Percentiles rank a stretch among this genome's conserved stretches.
Conservation (phyloP, 2,329 filamentous ascomycete species). For the Metarhizium sp. region DNA sequence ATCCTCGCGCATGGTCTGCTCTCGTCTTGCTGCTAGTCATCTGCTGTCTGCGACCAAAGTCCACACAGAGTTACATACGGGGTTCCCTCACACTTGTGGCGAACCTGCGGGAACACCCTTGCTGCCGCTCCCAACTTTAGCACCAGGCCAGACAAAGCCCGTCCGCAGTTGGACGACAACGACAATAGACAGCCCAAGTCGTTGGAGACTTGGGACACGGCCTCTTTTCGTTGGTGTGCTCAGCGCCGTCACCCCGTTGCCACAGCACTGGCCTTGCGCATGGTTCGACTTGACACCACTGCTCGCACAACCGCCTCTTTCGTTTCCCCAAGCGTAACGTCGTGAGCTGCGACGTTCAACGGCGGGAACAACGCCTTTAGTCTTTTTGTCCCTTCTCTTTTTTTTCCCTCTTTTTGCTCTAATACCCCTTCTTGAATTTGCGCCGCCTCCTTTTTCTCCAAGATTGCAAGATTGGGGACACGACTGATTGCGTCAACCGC, state of each 20-base stretch:
- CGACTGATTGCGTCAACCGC: not conserved
- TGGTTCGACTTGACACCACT: not conserved
- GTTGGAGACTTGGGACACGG: not conserved
- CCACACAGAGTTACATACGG: not conserved
- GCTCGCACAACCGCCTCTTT: not conserved
- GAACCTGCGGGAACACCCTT: constrained; percentile 1
- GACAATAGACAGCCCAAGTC: not conserved
- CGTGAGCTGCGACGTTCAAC: not conserved
- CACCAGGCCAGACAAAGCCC: not conserved
- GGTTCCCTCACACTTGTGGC: not conserved
- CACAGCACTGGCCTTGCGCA: not conserved
- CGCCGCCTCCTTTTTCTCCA: not conserved
- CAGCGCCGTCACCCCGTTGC: constrained; percentile 1
- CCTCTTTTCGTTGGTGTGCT: not conserved
- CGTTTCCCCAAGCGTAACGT: not conserved
- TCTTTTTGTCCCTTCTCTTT: not conserved
- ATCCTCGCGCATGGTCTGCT: not conserved
- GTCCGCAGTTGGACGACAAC: not conserved
- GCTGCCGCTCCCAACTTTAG: not conserved
- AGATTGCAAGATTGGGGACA: not conserved
- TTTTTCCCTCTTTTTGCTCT: not conserved
- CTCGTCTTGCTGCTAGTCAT: not conserved
- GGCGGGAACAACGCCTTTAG: not conserved
- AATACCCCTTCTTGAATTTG: not conserved
- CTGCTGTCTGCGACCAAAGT: not conserved